A percentile compares a stretch with the other conserved stretches of the same genome.
Conservation (phyloP, 1,284 basidiomycete species). For the Thelephora terrestris region DNA sequence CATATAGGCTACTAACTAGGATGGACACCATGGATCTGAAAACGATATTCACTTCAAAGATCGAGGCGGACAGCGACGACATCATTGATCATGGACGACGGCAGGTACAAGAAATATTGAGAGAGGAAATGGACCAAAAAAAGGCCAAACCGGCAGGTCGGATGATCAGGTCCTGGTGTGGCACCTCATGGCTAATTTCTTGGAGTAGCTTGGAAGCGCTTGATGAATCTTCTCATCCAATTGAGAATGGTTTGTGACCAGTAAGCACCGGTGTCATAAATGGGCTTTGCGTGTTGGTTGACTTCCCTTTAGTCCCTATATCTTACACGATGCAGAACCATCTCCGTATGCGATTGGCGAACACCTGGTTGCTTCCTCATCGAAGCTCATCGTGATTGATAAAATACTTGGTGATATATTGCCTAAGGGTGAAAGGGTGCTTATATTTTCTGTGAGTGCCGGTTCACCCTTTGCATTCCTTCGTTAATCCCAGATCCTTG, state of each 20-base stretch:
- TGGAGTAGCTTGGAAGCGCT: slow-evolving; percentile 35
- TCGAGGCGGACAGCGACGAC: slow-evolving; percentile 20
- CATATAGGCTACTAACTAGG: slow-evolving; percentile 40
- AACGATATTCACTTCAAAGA: slow-evolving; percentile 32
- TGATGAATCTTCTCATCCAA: slow-evolving; percentile 53
- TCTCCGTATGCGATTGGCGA: slow-evolving; percentile 42
- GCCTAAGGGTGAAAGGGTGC: slow-evolving; percentile 70
- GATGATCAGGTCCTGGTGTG: too few species aligned
- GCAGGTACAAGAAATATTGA: slow-evolving; percentile 32
- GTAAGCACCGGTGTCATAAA: slow-evolving; percentile 20
- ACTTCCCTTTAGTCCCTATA: slow-evolving; percentile 33
- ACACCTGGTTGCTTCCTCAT: slow-evolving; percentile 45
- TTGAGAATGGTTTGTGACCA: slow-evolving; percentile 48
- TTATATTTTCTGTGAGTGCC: slow-evolving; percentile 70
- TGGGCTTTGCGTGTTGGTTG: neutral
- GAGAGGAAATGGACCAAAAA: slow-evolving; percentile 18
- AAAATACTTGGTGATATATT: slow-evolving; percentile 68
- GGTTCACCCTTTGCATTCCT: neutral
- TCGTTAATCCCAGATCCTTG: slow-evolving; percentile 1
- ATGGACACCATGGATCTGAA: slow-evolving; percentile 38
- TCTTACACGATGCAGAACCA: slow-evolving; percentile 40
- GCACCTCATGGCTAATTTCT: neutral
- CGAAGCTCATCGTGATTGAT: slow-evolving; percentile 74
- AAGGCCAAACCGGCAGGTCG: slow-evolving; percentile 16
- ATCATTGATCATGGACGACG: slow-evolving; percentile 24